Evolutionary conservation across 768 basidiomycete genomes (phyloP).

Genomic region (Termitomyces sp.): DNA sequence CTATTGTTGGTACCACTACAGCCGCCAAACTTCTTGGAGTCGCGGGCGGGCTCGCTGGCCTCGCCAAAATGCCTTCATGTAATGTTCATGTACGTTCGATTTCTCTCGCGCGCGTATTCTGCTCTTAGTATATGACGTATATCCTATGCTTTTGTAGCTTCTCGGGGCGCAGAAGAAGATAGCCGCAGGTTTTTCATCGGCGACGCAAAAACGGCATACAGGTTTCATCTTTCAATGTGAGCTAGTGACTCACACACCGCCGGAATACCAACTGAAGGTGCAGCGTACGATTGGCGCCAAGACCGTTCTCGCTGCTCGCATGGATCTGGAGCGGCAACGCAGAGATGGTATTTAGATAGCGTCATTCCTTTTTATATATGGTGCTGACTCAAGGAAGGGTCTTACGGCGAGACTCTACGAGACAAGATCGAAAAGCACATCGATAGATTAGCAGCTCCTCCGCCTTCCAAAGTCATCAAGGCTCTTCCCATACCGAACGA

Average conservation of each 20-base stretch:
- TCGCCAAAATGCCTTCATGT: slow-evolving; percentile 92
- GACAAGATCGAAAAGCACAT: slow-evolving; percentile 93
- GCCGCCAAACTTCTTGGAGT: slow-evolving; percentile 98
- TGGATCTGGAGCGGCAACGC: slow-evolving; percentile 84
- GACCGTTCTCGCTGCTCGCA: slow-evolving; percentile 81
- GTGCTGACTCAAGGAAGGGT: slow-evolving; percentile 32
- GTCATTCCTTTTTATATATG: not conserved
- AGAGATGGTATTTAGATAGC: slow-evolving; percentile 69
- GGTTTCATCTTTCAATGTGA: slow-evolving; percentile 97
- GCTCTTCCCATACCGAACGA: slow-evolving; percentile 93
- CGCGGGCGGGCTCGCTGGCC: slow-evolving; percentile 85
- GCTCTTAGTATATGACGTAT: not conserved
- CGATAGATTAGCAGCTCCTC: slow-evolving; percentile 88
- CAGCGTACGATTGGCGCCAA: slow-evolving; percentile 95
- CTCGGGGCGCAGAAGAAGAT: slow-evolving; percentile 93
- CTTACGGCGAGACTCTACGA: slow-evolving; percentile 75
- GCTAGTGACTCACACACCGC: slow-evolving; percentile 76
- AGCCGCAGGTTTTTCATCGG: slow-evolving; percentile 87
- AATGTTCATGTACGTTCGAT: slow-evolving; percentile 78
- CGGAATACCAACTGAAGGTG: slow-evolving; percentile 86
- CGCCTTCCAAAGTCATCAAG: slow-evolving; percentile 89
- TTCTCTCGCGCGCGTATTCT: not conserved
- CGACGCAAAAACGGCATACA: slow-evolving; percentile 84
- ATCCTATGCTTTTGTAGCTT: slow-evolving; percentile 42
- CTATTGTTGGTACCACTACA: slow-evolving; percentile 97